Percentiles rank a stretch among this genome's conserved stretches.
These are phyloP conservation scores for Dryas integrifolia DNA, from an alignment of 331 rosid species.

Conservation along the genomic window DNA sequence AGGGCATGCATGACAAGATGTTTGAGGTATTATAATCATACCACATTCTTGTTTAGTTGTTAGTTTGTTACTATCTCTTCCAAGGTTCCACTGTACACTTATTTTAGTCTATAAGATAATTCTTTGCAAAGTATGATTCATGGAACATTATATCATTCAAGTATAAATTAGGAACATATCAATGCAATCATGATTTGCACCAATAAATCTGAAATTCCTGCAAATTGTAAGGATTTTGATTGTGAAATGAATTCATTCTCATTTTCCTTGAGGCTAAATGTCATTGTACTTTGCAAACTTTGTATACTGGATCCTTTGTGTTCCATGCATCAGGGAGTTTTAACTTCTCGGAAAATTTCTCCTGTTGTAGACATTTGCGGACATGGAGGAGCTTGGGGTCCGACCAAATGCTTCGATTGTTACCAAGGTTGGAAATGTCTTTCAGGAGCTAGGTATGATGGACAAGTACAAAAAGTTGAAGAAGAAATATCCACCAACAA, in stretches of 20 bases:
- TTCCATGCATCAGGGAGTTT: not conserved
- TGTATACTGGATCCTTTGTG: constrained; percentile 9
- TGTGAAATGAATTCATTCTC: not conserved
- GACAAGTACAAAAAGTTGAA: constrained; percentile 63
- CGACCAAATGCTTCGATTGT: constrained; percentile 58
- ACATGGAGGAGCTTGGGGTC: constrained; percentile 91
- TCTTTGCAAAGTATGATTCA: not conserved
- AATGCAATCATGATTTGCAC: not conserved
- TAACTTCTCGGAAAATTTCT: constrained; percentile 23
- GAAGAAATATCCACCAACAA: constrained; percentile 71
- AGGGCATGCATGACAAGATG: constrained; percentile 67
- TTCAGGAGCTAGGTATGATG: constrained; percentile 73
- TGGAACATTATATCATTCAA: not conserved
- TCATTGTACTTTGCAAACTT: constrained; percentile 20
- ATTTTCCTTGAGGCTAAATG: not conserved
- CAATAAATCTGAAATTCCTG: not conserved
- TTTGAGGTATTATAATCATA: constrained; percentile 64
- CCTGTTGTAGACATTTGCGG: constrained; percentile 69
- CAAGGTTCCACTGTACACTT: too few relatives aligned
- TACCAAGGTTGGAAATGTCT: constrained; percentile 65
- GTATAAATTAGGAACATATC: not conserved
- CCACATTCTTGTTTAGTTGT: not conserved
- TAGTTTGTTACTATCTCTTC: not conserved
- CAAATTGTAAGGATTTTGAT: not conserved
- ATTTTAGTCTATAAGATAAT: not conserved